phyloP scores from a whole-genome alignment of 2,329 filamentous ascomycete genomes.

The Huntiella moniliformis region DNA sequence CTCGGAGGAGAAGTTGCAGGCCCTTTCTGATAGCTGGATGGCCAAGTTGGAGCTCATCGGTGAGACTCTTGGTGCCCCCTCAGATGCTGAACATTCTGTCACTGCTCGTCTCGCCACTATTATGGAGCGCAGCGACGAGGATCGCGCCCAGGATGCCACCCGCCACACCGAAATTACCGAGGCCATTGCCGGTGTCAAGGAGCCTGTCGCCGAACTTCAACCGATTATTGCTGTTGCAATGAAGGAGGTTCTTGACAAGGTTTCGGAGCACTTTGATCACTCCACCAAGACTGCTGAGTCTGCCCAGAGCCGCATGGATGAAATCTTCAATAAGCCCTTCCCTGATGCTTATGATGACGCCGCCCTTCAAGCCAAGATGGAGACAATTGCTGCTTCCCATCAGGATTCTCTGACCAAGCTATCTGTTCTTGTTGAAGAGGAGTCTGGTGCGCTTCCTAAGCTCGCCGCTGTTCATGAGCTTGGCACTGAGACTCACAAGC shows the following conservation, averaged over 20 bases:
- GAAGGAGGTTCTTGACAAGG: constrained; percentile 65
- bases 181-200: constrained; percentile 56
- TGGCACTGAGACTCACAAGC: constrained; percentile 9
- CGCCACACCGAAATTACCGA: constrained; percentile 61
- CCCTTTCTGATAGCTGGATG: constrained; percentile 33
- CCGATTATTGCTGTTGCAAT: constrained; percentile 77
- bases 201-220: constrained; percentile 62
- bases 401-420: constrained; percentile 9
- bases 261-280: constrained; percentile 77
- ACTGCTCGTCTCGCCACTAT: constrained; percentile 44
- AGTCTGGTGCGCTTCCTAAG: constrained; percentile 5
- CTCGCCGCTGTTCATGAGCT: constrained; percentile 5
- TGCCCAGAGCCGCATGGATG: constrained; percentile 40
- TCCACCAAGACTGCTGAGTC: constrained; percentile 46
- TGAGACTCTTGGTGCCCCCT: constrained; percentile 70
- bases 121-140: constrained; percentile 55
- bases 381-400: constrained; percentile 10
- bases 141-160: constrained; percentile 50
- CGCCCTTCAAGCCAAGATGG: constrained; percentile 14
- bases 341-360: constrained; percentile 44
- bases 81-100: constrained; percentile 64
- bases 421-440: constrained; percentile 7
- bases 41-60: constrained; percentile 21
- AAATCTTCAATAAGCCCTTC: constrained; percentile 35
- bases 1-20: constrained; percentile 55